Conservation (phyloP, 2,329 filamentous ascomycete genomes). For the Pseudogymnoascus pannorum region DNA sequence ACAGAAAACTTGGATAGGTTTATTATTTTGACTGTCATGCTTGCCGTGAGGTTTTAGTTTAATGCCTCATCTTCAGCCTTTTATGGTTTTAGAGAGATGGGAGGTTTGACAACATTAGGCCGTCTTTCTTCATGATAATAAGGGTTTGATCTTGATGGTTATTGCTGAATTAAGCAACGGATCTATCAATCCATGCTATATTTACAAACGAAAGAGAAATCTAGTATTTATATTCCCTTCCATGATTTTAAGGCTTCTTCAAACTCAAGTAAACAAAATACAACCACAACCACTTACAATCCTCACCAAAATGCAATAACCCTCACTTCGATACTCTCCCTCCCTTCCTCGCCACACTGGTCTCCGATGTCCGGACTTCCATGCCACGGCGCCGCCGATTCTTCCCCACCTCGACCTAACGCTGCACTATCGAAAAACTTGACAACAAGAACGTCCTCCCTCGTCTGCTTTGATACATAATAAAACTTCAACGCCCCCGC, state of each 20-base stretch:
- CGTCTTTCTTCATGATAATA: neutral
- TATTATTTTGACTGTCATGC: neutral
- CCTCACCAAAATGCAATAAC: constrained; percentile 10
- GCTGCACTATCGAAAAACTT: constrained; percentile 10
- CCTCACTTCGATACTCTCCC: constrained; percentile 9
- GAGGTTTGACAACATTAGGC: neutral
- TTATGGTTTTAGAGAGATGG: neutral
- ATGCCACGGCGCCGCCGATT: neutral
- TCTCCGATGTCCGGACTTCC: constrained; percentile 1
- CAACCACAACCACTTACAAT: neutral
- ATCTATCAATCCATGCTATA: no score
- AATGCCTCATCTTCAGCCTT: neutral
- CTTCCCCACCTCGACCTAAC: neutral
- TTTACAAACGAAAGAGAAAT: neutral
- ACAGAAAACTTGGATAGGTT: neutral
- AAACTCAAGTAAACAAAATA: neutral
- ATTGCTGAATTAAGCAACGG: neutral
- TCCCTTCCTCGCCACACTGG: neutral
- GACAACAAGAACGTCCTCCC: neutral
- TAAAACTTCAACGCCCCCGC: neutral
- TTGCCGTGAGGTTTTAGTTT: neutral
- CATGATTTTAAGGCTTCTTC: neutral
- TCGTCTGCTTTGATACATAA: constrained; percentile 6
- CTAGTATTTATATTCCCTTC: neutral
- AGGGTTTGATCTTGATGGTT: neutral